Evolutionary conservation across 495 filamentous ascomycete genomes (phyloP), one percentile per base, ranked within the genome.

Genomic region (Talaromyces ruber): DNA sequence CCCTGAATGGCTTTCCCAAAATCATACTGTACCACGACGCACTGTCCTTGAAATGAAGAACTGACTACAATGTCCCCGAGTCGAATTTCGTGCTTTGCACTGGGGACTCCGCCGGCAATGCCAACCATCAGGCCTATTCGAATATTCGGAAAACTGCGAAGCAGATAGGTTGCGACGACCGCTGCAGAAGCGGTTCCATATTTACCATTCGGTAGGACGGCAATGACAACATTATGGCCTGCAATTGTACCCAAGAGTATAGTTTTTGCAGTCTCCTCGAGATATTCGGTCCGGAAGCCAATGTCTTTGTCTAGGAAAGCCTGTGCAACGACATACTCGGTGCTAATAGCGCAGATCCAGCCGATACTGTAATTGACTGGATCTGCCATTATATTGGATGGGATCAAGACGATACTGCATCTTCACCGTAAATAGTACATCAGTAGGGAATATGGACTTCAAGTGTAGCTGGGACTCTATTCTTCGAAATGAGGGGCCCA

Each of bases 51-150:
- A 43, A 30, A 56, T 21, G 70, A 67, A 14, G 66, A 55, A 62
- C 71, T 67, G n/a, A 77, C 71, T 1, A 76, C 74, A 21, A 76
- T 63, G 62, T 74, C 72, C 14, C 74, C 74, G 12, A 75, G 64
- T 12, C 66, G 65, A 18, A 70, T 59, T 58, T 74, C 67, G 25
- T 59, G 54, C 24, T 67, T 60, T 29, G 21, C 47, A 43, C 34
- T 39, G 5, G 72, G 73, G 25, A 64, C 65, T 24, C 74, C 73
- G 28, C 74, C 73, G 24, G 68, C 74, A 26, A 76, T 71, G 30
- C 74, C 75, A 14, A 78, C 75, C 67, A 78, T 73, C 28, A 78
- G 67, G 11, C 65, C 68, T 45, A 78, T 67, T 51, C 71, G 68
- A 14, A 80, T 62, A 6, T 64, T 64, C 0, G 64, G 64, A 57